phyloP scores from a whole-genome alignment of 2,329 filamentous ascomycete species.

The Cercospora beticola region DNA sequence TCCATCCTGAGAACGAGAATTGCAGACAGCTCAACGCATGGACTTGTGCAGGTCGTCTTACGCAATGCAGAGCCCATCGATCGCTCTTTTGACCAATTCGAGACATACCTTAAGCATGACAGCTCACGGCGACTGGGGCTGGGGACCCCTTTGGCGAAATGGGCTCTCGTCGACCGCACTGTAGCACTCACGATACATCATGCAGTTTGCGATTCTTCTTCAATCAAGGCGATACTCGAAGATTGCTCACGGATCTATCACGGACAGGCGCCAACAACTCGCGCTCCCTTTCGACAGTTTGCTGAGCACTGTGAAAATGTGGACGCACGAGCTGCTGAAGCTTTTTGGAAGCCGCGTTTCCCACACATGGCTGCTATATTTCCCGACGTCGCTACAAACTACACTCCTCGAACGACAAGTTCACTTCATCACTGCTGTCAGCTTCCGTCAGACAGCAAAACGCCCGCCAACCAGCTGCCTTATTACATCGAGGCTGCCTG shows the following conservation, averaged over 20 bases:
- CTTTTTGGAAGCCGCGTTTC: neutral
- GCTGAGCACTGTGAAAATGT: neutral
- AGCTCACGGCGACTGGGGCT: neutral
- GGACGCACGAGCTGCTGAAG: neutral
- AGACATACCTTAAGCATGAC: neutral
- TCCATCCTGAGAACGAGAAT: neutral
- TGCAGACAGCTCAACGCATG: neutral
- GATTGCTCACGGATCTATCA: neutral
- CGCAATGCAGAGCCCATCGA: neutral
- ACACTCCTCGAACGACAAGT: neutral
- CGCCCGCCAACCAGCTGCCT: neutral
- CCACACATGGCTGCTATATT: neutral
- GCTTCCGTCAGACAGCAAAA: neutral
- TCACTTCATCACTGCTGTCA: neutral
- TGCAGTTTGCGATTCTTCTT: neutral
- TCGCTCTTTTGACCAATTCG: neutral
- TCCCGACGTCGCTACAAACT: neutral
- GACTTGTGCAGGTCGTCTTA: neutral
- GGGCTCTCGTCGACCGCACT: neutral
- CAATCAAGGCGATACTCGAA: neutral
- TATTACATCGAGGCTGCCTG: neutral
- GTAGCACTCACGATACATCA: neutral
- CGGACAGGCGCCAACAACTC: neutral
- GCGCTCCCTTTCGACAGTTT: neutral
- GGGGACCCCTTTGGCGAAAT: neutral